Evolutionary conservation across 352 stramenopile genomes (phyloP), one percentile per base, ranked within the genome.

Genomic region (Phytophthora melonis): DNA sequence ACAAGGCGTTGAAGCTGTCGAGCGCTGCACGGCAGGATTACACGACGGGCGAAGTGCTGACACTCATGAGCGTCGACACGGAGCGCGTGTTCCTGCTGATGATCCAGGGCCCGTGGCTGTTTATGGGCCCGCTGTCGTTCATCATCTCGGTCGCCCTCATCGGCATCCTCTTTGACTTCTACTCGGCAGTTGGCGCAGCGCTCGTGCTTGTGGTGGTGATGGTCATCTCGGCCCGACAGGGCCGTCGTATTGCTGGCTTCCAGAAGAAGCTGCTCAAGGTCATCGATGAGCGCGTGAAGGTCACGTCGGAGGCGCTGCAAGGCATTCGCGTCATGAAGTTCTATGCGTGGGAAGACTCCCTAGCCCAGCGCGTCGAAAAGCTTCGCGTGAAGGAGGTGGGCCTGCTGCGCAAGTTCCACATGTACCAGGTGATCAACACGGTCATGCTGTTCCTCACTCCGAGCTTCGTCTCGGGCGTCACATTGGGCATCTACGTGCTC

Each of bases 271-370:
- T 84, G 13, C 59, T 84, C 3, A 43, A 32, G 6, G 62, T 82
- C n/a, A 90, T 97, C 7, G 81, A 83, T 25, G 78, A 92, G 23
- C 86, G 97, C 6, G 91, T 99, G 8, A 97, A 98, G 68, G 86
- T 98, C 49, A 95, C 96, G 23, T 97, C 94, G 47, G 95, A 98
- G 74, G 88, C 97, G 18, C 78, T 99, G 1, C 74, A 89, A 13
- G 95, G 94, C 3, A 95, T 98, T 43, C 81, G 91, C 34, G 90
- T 92, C 59, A 88, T 98, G 58, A 98, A 98, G 67, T 92, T 97
- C 56, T 97, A 97, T 63, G 89, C 84, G 14, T 98, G 91, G 91
- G 83, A 90, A 57, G 64, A 78, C 1, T 81, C 81, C n/a, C n/a
- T n/a, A n/a, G 54, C 58, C 1, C 66, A 68, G 7, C 79, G 77